These are phyloP conservation scores for Pleurozium schreberi DNA, from an alignment of 225 moss, liverwort and hornwort genomes.

Conservation along the genomic window DNA sequence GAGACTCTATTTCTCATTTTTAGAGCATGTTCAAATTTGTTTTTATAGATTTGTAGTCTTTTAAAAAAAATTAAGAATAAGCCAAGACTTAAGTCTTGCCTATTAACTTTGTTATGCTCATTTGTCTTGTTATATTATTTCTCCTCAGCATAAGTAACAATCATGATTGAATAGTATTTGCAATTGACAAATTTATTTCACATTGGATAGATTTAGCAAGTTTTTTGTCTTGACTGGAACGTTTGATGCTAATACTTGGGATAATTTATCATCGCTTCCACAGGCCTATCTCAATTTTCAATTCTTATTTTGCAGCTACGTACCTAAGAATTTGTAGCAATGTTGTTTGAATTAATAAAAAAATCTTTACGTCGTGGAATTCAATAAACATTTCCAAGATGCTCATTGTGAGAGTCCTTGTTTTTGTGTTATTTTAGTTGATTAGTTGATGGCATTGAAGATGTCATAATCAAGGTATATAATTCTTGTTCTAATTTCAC, in stretches of 20 bases:
- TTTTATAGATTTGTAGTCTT: background rate
- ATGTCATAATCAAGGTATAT: conserved; percentile 59
- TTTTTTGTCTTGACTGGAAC: background rate
- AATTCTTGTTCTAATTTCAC: background rate
- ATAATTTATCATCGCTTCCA: background rate
- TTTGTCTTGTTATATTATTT: background rate
- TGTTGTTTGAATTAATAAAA: conserved; percentile 78
- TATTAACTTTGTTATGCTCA: background rate
- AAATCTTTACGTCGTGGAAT: conserved; percentile 62
- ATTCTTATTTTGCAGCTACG: conserved; percentile 31
- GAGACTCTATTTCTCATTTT: background rate
- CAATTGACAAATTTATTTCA: too few species aligned
- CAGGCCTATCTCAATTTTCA: background rate
- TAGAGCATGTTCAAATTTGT: background rate
- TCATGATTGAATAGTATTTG: background rate
- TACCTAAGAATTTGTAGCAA: conserved; percentile 74
- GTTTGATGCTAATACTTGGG: background rate
- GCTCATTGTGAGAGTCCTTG: conserved; percentile 52
- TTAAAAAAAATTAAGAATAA: too few species aligned
- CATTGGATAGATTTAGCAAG: background rate
- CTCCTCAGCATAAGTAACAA: background rate
- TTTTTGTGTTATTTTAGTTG: conserved; percentile 59
- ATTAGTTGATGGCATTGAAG: conserved; percentile 71
- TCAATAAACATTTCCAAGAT: conserved; percentile 61
- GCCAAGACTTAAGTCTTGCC: too few species aligned